These are phyloP conservation scores for Sugiyamaella americana DNA, from an alignment of 805 yeast genomes.

Conservation along the genomic window DNA sequence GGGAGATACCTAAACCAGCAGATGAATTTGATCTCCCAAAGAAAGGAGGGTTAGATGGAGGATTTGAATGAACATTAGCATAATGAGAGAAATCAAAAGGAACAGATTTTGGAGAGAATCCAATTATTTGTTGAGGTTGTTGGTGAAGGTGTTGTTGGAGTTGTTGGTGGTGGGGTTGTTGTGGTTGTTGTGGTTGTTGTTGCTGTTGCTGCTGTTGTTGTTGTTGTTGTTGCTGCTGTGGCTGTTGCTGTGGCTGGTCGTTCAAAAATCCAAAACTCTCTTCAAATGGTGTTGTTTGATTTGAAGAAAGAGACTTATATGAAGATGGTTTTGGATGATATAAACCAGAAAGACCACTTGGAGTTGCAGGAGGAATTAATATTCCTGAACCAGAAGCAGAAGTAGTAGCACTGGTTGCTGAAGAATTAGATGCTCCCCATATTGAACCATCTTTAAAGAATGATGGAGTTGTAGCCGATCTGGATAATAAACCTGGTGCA, in stretches of 20 bases:
- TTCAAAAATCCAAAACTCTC: constrained; percentile 9
- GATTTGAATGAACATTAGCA: neutral
- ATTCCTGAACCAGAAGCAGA: constrained; percentile 12
- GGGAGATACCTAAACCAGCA: constrained; percentile 11
- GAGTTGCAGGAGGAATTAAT: neutral
- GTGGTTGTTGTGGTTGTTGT: neutral
- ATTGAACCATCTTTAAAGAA: neutral
- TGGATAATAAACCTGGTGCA: constrained; percentile 1
- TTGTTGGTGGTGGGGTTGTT: neutral
- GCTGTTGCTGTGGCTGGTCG: neutral
- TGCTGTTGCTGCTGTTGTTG: constrained; percentile 1
- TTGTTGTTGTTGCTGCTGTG: neutral
- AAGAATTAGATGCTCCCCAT: neutral
- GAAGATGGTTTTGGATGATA: constrained; percentile 11
- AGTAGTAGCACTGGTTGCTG: constrained; percentile 4
- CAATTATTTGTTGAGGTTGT: neutral
- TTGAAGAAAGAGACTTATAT: constrained; percentile 16
- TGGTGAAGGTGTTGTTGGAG: neutral
- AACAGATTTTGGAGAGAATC: constrained; percentile 8
- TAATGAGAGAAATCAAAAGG: constrained; percentile 7
- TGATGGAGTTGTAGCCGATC: neutral
- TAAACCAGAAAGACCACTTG: constrained; percentile 16
- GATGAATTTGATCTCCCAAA: constrained; percentile 11
- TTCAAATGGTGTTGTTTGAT: constrained; percentile 20
- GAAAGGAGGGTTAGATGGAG: constrained; percentile 7